Base-by-base conservation (phyloP, 139 green algal genomes). In the Astrephomene gubernaculifera region DNA sequence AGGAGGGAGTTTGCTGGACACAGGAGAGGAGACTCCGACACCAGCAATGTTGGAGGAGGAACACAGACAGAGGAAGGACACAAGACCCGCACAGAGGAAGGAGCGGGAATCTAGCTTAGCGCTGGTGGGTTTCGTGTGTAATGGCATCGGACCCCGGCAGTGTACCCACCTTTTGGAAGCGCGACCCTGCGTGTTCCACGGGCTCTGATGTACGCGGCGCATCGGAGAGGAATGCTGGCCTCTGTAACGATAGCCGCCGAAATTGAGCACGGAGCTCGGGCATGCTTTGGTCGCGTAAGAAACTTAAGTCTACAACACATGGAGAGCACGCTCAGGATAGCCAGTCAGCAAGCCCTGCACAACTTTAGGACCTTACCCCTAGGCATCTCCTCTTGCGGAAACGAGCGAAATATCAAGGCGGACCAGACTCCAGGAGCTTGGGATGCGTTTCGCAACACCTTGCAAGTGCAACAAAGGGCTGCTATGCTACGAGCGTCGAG, bases 81-180 rank as follows among this genome's bases (percentile, higher is more conserved):
- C n/a, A n/a, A n/a, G n/a, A n/a, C n/a, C n/a, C n/a, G n/a, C n/a
- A n/a, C n/a, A n/a, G n/a, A n/a, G n/a, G n/a, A n/a, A n/a, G n/a
- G n/a, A n/a, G n/a, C n/a, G n/a, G n/a, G n/a, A n/a, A n/a, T n/a
- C n/a, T n/a, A n/a, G n/a, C n/a, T n/a, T n/a, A n/a, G n/a, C n/a
- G n/a, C n/a, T n/a, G n/a, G n/a, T n/a, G n/a, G n/a, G n/a, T n/a
- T n/a, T n/a, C n/a, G n/a, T n/a, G n/a, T n/a, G n/a, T n/a, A n/a
- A n/a, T n/a, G n/a, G n/a, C n/a, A n/a, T n/a, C n/a, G n/a, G n/a
- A n/a, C n/a, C n/a, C n/a, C n/a, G n/a, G n/a, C n/a, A n/a, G n/a
- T n/a, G n/a, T n/a, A n/a, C n/a, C n/a, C n/a, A 83, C 76, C 76
- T 72, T 63, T n/a, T 14, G 29, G 43, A 83, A 83, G 7, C 60